Evolutionary conservation across 495 filamentous ascomycete genomes (phyloP).

Genomic region (Hypoxylon trugodes): DNA sequence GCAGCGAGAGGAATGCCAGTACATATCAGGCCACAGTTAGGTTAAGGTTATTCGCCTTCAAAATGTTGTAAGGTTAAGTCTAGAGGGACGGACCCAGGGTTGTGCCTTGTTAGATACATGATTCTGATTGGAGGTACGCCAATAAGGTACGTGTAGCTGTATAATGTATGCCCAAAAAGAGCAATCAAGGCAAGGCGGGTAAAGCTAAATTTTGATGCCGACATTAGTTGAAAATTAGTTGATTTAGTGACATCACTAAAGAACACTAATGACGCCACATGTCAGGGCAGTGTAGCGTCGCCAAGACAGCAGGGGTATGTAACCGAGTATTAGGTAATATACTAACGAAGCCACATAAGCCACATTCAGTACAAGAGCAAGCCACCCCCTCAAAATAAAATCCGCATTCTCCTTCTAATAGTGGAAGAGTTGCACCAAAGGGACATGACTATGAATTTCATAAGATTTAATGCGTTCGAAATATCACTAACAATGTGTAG

Average conservation of each 20-base stretch:
- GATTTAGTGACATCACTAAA: conserved; percentile 26
- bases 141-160: not conserved
- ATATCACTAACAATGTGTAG: no score
- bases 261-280: conserved; percentile 10
- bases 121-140: not conserved
- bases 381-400: no score
- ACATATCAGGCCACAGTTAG: not conserved
- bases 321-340: no score
- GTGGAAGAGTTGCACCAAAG: no score
- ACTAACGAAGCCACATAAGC: no score
- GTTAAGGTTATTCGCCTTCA: conserved; percentile 16
- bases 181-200: no score
- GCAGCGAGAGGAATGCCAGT: not conserved
- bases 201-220: conserved; percentile 24
- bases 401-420: no score
- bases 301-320: not conserved
- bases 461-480: no score
- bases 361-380: no score
- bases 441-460: no score
- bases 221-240: conserved; percentile 7
- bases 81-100: not conserved
- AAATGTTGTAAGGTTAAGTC: not conserved
- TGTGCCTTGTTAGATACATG: not conserved
- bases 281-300: conserved; percentile 8
- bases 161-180: no score